Evolutionary conservation across 306 rosid species (phyloP).

Genomic region (Dalbergia cultrata): DNA sequence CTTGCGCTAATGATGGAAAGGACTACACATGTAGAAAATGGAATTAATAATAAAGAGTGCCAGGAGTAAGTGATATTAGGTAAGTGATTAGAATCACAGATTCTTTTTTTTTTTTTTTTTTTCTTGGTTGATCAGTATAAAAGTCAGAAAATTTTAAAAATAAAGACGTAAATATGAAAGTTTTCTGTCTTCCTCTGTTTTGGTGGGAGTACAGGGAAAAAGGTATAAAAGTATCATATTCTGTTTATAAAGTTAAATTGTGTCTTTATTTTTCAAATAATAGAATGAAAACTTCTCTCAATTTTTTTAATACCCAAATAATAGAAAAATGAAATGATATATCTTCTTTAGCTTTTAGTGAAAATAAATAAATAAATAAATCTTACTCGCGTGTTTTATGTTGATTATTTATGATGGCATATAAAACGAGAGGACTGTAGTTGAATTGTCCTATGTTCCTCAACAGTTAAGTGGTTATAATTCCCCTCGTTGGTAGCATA

Average conservation of each 20-base stretch:
- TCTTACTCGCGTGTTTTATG: no score
- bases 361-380: no score
- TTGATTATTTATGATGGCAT: not conserved
- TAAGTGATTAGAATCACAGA: not conserved
- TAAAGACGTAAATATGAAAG: not conserved
- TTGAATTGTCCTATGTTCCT: not conserved
- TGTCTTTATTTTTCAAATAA: no score
- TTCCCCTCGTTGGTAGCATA: not conserved
- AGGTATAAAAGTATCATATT: not conserved
- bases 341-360: no score
- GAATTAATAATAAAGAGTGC: not conserved
- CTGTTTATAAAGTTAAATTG: not conserved
- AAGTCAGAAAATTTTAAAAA: not conserved
- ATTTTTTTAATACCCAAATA: no score
- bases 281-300: no score
- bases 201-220: not conserved
- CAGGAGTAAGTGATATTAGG: not conserved
- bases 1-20: not conserved
- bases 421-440: not conserved
- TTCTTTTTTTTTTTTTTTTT: not conserved
- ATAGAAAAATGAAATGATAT: no score
- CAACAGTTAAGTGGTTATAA: constrained; percentile 10
- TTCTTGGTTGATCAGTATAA: not conserved
- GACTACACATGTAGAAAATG: constrained; percentile 8
- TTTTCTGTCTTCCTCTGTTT: not conserved